Percentiles rank a stretch among this genome's conserved stretches.
Conservation (phyloP, 176 grass and related monocot genomes). For the Rhynchospora pubera region DNA sequence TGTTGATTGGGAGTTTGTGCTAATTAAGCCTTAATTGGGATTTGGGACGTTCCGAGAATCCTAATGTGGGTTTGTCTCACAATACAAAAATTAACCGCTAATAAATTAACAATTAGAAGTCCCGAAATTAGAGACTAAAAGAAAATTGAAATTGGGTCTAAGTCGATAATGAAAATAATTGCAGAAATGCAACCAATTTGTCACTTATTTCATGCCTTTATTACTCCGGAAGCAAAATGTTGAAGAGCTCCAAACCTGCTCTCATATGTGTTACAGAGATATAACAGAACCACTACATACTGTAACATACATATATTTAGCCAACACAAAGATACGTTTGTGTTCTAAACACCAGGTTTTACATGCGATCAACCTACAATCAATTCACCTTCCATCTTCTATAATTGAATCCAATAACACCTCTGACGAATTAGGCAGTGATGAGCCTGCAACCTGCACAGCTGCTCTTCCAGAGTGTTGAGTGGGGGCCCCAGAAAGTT, state of each 20-base stretch:
- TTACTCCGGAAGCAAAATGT: not conserved
- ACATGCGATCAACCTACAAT: not conserved
- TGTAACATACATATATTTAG: not conserved
- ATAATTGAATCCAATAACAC: conserved; percentile 30
- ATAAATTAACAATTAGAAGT: too few relatives aligned
- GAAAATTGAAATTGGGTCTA: too few relatives aligned
- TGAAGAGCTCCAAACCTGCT: not conserved
- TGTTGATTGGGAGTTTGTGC: too few relatives aligned
- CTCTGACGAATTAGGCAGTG: conserved; percentile 11
- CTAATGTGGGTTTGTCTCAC: too few relatives aligned
- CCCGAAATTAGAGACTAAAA: too few relatives aligned
- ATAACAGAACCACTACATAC: not conserved
- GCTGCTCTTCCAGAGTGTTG: conserved; percentile 23
- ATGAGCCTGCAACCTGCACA: not conserved
- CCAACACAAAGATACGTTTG: not conserved
- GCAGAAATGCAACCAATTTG: too few relatives aligned
- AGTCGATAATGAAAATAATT: too few relatives aligned
- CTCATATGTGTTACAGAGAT: not conserved
- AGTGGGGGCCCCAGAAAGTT: conserved; percentile 11
- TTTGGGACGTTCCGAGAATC: too few relatives aligned
- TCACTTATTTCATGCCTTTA: not conserved
- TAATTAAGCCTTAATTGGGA: too few relatives aligned
- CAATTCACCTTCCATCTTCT: conserved; percentile 31
- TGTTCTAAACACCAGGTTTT: not conserved
- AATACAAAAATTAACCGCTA: too few relatives aligned